These are phyloP conservation scores for Effrenium voratum DNA, from an alignment of 73 alveolate species.

Conservation along the genomic window DNA sequence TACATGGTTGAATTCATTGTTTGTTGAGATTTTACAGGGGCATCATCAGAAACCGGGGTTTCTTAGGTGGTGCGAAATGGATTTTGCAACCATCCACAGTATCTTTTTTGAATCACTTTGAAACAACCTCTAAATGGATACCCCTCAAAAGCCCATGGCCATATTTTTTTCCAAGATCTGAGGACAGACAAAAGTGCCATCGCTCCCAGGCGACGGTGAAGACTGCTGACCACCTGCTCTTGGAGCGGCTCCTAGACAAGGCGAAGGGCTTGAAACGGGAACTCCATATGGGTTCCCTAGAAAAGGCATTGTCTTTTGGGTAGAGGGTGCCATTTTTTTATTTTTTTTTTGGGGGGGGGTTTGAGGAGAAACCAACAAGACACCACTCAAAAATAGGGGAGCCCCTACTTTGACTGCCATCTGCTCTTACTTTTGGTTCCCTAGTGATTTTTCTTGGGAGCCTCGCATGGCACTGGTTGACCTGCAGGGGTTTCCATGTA, in stretches of 20 bases:
- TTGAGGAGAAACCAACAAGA: background rate
- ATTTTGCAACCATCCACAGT: background rate
- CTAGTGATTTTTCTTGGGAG: too few relatives aligned
- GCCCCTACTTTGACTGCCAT: background rate
- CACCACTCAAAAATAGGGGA: background rate
- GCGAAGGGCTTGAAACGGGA: background rate
- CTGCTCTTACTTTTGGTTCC: too few relatives aligned
- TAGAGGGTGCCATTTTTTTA: too few relatives aligned
- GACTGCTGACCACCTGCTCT: conserved; percentile 62
- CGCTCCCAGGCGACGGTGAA: conserved; percentile 51
- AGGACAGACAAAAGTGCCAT: background rate
- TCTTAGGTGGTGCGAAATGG: background rate
- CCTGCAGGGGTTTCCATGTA: too few relatives aligned
- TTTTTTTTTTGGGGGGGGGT: background rate
- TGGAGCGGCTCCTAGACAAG: conserved; percentile 79
- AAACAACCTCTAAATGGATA: background rate
- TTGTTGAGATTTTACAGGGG: background rate
- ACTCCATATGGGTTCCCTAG: background rate
- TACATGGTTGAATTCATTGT: too few relatives aligned
- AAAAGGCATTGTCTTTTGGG: background rate
- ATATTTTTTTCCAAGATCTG: background rate
- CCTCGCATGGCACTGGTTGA: too few relatives aligned
- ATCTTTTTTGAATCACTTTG: background rate
- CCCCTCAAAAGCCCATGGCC: background rate
- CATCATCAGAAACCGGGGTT: background rate